These are phyloP conservation scores for Ophiostoma himal-ulmi DNA, from an alignment of 2,329 filamentous ascomycete genomes.

Conservation along the genomic window DNA sequence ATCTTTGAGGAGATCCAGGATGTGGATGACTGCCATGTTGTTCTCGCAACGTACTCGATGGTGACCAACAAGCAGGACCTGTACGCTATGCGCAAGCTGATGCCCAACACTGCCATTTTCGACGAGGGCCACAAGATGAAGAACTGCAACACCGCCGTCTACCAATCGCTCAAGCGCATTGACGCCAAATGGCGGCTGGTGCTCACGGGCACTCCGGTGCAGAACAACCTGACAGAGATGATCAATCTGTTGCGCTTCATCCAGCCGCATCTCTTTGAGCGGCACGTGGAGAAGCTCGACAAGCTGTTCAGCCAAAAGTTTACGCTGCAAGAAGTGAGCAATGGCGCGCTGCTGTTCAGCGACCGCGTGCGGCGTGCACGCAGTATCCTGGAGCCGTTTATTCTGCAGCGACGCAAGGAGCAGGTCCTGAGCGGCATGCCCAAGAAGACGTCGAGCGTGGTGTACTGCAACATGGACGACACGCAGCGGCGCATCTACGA, in stretches of 20 bases:
- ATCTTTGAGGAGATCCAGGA: constrained; percentile 63
- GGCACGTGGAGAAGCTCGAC: constrained; percentile 70
- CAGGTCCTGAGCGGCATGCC: constrained; percentile 85
- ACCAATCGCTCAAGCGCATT: constrained; percentile 72
- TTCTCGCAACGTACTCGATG: constrained; percentile 58
- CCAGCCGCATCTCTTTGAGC: constrained; percentile 74
- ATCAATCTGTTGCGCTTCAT: constrained; percentile 90
- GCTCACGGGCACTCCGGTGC: constrained; percentile 82
- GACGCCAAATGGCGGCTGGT: constrained; percentile 77
- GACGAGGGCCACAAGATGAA: constrained; percentile 94
- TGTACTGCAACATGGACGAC: constrained; percentile 72
- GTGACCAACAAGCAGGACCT: constrained; percentile 47
- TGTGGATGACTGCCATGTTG: constrained; percentile 57
- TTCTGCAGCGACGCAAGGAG: constrained; percentile 86
- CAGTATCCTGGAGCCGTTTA: constrained; percentile 91
- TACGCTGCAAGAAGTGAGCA: constrained; percentile 69
- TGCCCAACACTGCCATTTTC: constrained; percentile 61
- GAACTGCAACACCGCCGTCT: constrained; percentile 76
- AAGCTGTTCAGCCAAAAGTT: constrained; percentile 90
- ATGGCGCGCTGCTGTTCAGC: constrained; percentile 77
- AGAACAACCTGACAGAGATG: constrained; percentile 91
- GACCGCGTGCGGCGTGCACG: constrained; percentile 82
- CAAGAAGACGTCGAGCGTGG: constrained; percentile 67
- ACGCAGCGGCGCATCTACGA: constrained; percentile 70
- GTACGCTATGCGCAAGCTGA: constrained; percentile 44